Conservation (phyloP, 1,139 yeast species). For the Yamadazyma oceani region DNA sequence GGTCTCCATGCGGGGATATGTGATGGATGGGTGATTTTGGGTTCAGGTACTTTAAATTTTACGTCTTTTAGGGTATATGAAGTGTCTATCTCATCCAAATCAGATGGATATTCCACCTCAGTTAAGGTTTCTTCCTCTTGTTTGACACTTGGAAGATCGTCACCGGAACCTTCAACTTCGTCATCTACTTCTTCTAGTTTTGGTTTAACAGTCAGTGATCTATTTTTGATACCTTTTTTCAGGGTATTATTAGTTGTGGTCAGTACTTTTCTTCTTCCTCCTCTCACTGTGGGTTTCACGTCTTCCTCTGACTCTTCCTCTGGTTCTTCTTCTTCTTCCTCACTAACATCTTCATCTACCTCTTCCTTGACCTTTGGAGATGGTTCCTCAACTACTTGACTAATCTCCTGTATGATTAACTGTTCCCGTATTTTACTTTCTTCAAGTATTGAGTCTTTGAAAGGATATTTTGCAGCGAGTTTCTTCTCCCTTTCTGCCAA, state of each 20-base stretch:
- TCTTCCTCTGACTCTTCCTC: too few species aligned
- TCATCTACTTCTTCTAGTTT: too few species aligned
- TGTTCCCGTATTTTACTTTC: conserved; percentile 26
- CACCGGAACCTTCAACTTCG: too few species aligned
- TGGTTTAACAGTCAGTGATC: too few species aligned
- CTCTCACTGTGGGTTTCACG: too few species aligned
- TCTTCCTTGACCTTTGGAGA: conserved; percentile 5
- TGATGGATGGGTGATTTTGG: conserved; percentile 73
- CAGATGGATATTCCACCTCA: conserved; percentile 15
- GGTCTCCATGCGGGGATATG: conserved; percentile 68
- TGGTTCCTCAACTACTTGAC: background rate
- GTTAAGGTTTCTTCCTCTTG: conserved; percentile 14
- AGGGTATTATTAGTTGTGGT: too few species aligned
- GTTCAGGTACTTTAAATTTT: conserved; percentile 53
- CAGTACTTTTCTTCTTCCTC: too few species aligned
- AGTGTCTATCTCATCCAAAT: conserved; percentile 18
- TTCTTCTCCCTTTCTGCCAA: conserved; percentile 40
- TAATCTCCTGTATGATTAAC: conserved; percentile 12
- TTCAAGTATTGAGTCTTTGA: conserved; percentile 30
- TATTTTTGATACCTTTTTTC: too few species aligned
- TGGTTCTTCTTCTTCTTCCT: conserved; percentile 6
- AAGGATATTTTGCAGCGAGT: conserved; percentile 37
- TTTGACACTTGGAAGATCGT: conserved; percentile 4
- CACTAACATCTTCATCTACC: conserved; percentile 11
- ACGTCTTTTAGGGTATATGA: conserved; percentile 41